Evolutionary conservation across 2,329 filamentous ascomycete species (phyloP).

Genomic region (Ramichloridium luteum): DNA sequence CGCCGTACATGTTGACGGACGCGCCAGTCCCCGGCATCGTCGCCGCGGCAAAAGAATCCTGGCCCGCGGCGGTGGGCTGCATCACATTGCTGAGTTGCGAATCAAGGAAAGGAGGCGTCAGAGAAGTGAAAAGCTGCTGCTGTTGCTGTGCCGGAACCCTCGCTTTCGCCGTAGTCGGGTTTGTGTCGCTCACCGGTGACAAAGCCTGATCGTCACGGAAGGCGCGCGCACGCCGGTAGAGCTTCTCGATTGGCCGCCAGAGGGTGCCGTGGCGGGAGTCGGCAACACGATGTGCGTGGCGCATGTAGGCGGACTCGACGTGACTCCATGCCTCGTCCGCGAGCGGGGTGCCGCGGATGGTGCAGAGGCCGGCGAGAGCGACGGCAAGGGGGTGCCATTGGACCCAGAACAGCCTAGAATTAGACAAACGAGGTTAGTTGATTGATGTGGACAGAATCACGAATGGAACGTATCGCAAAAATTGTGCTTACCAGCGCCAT

Average conservation of each 20-base stretch:
- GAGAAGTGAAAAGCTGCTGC: not conserved
- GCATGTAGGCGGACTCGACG: constrained; percentile 35
- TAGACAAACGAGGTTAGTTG: too few species aligned
- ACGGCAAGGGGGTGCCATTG: constrained; percentile 45
- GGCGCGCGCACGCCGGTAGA: constrained; percentile 36
- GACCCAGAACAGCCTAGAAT: constrained; percentile 42
- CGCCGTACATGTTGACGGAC: constrained; percentile 3
- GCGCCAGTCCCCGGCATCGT: not conserved
- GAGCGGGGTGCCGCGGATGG: constrained; percentile 33
- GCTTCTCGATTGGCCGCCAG: constrained; percentile 43
- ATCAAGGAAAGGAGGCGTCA: not conserved
- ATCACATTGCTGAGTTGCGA: not conserved
- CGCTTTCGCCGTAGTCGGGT: not conserved
- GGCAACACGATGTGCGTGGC: constrained; percentile 35
- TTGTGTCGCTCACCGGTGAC: too few species aligned
- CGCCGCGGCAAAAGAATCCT: not conserved
- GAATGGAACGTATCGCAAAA: too few species aligned
- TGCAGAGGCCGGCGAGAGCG: constrained; percentile 40
- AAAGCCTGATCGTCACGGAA: constrained; percentile 13
- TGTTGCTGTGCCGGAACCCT: not conserved
- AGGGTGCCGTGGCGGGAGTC: constrained; percentile 39
- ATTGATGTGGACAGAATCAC: too few species aligned
- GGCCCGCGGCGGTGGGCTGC: constrained; percentile 1
- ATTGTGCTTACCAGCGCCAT: constrained; percentile 40
- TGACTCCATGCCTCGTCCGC: constrained; percentile 39